Conservation (phyloP, 768 basidiomycete genomes). For the Rhodotorula graminis region DNA sequence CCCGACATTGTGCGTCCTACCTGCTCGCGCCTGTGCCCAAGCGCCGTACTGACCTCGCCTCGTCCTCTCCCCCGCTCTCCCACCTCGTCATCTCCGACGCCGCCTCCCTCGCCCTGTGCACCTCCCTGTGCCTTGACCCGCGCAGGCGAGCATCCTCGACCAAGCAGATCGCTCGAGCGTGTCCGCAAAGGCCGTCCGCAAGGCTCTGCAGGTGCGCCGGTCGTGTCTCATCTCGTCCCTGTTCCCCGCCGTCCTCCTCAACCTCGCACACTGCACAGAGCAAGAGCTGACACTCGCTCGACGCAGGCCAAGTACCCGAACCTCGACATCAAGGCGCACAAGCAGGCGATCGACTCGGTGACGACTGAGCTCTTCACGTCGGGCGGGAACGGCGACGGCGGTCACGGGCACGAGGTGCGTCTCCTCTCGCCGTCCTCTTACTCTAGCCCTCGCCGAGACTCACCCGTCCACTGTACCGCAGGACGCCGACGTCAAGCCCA, state of each 20-base stretch:
- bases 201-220: constrained; percentile 14
- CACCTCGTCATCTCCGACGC: not conserved
- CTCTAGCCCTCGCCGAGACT: not conserved
- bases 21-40: too few species aligned
- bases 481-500: constrained; percentile 4
- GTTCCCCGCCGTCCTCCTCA: not conserved
- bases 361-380: constrained; percentile 12
- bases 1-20: constrained; percentile 9
- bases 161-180: not conserved
- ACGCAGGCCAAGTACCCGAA: constrained; percentile 12
- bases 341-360: constrained; percentile 25
- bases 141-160: not conserved
- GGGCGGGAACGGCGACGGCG: not conserved
- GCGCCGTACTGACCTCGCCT: not conserved
- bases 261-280: not conserved
- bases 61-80: not conserved
- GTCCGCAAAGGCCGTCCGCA: constrained; percentile 15
- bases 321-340: constrained; percentile 21
- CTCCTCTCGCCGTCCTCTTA: too few species aligned
- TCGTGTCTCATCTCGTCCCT: not conserved
- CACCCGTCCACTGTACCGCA: not conserved
- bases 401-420: not conserved
- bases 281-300: not conserved
- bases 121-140: not conserved
- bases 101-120: not conserved